Percentiles rank a stretch among this genome's conserved stretches.
Conservation (phyloP, 768 basidiomycete genomes). For the Boletus coccyginus region DNA sequence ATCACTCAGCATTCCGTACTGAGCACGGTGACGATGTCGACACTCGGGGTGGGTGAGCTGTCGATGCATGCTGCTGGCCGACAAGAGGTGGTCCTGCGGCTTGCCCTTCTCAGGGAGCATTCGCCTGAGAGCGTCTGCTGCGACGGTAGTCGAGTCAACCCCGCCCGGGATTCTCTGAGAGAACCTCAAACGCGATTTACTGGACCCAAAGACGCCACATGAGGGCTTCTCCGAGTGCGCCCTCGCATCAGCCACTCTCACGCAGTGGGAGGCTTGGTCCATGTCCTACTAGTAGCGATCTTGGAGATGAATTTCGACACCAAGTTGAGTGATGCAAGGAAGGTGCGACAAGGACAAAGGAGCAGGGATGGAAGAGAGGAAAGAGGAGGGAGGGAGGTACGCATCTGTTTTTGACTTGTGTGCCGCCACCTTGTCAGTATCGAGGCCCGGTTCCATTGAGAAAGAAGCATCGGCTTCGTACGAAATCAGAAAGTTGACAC, state of each 20-base stretch:
- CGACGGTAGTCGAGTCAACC: too few relatives aligned
- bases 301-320: constrained; percentile 92
- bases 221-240: constrained; percentile 83
- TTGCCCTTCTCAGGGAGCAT: too few relatives aligned
- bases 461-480: constrained; percentile 16
- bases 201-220: constrained; percentile 94
- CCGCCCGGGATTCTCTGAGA: too few relatives aligned
- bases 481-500: constrained; percentile 30
- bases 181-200: constrained; percentile 45
- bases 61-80: too few relatives aligned
- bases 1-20: too few relatives aligned
- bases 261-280: constrained; percentile 84
- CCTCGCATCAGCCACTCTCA: constrained; percentile 87
- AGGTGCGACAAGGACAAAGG: constrained; percentile 84
- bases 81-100: too few relatives aligned
- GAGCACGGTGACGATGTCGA: too few relatives aligned
- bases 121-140: too few relatives aligned
- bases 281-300: constrained; percentile 94
- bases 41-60: too few relatives aligned
- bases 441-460: constrained; percentile 13
- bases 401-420: constrained; percentile 12
- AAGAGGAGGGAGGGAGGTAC: constrained; percentile 31
- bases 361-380: constrained; percentile 68
- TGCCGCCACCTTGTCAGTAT: constrained; percentile 6
- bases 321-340: constrained; percentile 83